Evolutionary conservation across 179 eudicot species (phyloP), one percentile per base, ranked within the genome.

Genomic region (Silene vulgaris): DNA sequence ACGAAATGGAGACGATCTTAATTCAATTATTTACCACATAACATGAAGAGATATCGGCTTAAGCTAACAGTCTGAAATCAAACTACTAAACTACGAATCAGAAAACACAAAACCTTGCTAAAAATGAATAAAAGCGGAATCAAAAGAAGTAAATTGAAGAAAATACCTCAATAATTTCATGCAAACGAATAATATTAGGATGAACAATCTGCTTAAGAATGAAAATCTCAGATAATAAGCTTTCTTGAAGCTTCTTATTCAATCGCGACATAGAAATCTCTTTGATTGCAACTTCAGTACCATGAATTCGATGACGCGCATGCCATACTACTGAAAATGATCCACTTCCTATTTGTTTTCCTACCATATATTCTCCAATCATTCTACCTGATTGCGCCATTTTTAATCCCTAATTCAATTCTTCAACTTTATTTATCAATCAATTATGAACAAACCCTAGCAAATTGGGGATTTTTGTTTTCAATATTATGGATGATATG

Each of bases 271-370:
- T 85, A 2, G 70, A 73, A 66, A 94, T 92, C 85, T 94, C 98
- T 76, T 94, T 94, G 4, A 94, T 94, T 8, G 97, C 98, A 21
- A 94, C 96, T 79, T 94, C 91, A 0, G 92, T 86, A 64, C 97
- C 97, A 29, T 84, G 85, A 26, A 86, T 82, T 66, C 86, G 77
- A 73, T 94, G 98, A 72, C 93, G 79, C 32, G 88, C 98, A 69
- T 86, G 96, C 98, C 98, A 94, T 68, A 94, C 98, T 61, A 87
- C 88, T 57, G 98, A 94, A 81, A 91, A 94, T 40, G 98, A 94
- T 12, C 98, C 98, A 30, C 86, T 77, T 65, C 98, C 98, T 59
- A 94, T 87, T 76, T 91, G 88, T 75, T 76, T 82, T 21, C 88
- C 94, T 21, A 94, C 91, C 79, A 81, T 61, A 67, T 92, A 94